These are phyloP conservation scores for Chrysochromulina parva DNA, from an alignment of 78 protist genomes.

Conservation along the genomic window DNA sequence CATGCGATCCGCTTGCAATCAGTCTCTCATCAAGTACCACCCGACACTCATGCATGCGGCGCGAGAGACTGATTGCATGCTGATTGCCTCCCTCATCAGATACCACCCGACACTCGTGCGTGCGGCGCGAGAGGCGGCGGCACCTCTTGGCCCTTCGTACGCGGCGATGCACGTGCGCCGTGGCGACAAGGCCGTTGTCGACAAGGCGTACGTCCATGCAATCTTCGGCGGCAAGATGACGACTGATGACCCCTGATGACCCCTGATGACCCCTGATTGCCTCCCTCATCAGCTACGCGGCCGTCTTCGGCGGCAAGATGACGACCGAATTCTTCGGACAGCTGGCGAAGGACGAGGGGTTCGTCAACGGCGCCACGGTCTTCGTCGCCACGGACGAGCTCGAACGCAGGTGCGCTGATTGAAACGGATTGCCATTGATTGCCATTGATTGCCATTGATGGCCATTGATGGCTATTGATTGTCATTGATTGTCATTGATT, in stretches of 20 bases:
- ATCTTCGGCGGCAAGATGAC: neutral
- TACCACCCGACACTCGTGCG: neutral
- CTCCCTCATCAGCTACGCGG: too few relatives aligned
- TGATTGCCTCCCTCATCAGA: neutral
- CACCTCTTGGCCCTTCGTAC: neutral
- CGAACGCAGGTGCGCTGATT: neutral
- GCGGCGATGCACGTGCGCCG: constrained; percentile 2
- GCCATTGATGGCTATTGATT: too few relatives aligned
- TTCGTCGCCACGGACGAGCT: constrained; percentile 9
- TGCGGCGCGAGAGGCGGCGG: neutral
- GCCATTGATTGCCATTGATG: too few relatives aligned
- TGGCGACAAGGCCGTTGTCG: neutral
- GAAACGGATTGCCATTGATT: too few relatives aligned
- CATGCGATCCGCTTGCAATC: too few relatives aligned
- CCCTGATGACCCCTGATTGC: too few relatives aligned
- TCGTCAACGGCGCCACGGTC: neutral
- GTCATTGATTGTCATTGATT: too few relatives aligned
- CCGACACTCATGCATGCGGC: neutral
- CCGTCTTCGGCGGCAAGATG: neutral
- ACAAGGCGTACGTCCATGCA: neutral
- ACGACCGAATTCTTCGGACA: neutral
- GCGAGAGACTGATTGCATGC: neutral
- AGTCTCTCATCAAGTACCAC: neutral
- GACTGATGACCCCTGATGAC: neutral
- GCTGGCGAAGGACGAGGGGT: neutral